These are phyloP conservation scores for Tripterygium wilfordii DNA, from an alignment of 177 flowering plant genomes.

Conservation along the genomic window DNA sequence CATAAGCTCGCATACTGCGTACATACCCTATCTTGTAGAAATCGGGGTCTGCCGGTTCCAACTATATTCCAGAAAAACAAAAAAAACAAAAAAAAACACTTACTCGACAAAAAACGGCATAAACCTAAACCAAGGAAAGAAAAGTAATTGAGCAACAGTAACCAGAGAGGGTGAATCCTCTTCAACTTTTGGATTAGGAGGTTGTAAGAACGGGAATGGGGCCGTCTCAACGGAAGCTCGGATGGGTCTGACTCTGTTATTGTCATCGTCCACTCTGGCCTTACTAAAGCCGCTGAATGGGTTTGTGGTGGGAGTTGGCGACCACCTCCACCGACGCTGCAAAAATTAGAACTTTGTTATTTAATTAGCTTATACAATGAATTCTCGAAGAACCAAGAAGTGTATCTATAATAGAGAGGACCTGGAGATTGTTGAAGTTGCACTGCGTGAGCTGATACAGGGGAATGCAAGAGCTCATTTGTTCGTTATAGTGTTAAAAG, in stretches of 20 bases:
- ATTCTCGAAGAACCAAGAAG: no score
- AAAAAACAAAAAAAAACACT: slow-evolving; percentile 1
- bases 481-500: no score
- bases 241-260: slow-evolving; percentile 30
- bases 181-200: slow-evolving; percentile 24
- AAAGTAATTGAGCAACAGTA: not conserved
- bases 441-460: slow-evolving; percentile 29
- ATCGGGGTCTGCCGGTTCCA: slow-evolving; percentile 91
- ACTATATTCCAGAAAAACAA: slow-evolving; percentile 18
- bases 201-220: slow-evolving; percentile 40
- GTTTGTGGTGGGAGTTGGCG: no score
- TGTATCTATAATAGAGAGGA: no score
- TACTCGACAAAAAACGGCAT: not conserved
- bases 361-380: no score
- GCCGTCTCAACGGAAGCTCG: slow-evolving; percentile 36
- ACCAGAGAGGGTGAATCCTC: slow-evolving; percentile 48
- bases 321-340: no score
- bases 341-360: no score
- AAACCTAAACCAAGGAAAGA: not conserved
- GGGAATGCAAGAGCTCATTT: slow-evolving; percentile 25
- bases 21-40: slow-evolving; percentile 88
- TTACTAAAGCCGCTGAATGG: no score
- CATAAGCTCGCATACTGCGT: slow-evolving; percentile 82
- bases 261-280: no score
- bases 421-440: slow-evolving; percentile 31